Evolutionary conservation across 2,329 filamentous ascomycete genomes (phyloP).

Genomic region (Magnaporthales sp.): DNA sequence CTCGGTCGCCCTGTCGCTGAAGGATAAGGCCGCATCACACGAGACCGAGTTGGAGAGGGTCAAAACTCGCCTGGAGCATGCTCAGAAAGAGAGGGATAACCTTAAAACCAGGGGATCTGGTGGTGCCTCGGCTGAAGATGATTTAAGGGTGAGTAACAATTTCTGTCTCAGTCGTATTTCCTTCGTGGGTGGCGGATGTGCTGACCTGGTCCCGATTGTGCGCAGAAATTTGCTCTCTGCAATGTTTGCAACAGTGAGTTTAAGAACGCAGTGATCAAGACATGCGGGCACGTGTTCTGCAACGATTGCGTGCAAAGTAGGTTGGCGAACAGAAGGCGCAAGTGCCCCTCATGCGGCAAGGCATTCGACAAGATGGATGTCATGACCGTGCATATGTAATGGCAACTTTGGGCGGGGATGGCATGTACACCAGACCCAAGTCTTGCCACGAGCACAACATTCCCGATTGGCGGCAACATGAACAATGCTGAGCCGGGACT

Average conservation of each 20-base stretch:
- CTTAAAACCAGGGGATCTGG: constrained; percentile 84
- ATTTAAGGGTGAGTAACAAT: constrained; percentile 64
- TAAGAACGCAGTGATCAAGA: constrained; percentile 89
- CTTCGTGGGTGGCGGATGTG: not conserved
- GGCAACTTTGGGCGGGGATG: not conserved
- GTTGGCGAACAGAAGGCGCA: constrained; percentile 80
- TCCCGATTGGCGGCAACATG: too few relatives aligned
- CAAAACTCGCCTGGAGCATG: constrained; percentile 66
- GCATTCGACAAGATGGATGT: constrained; percentile 87
- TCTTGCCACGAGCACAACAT: too few relatives aligned
- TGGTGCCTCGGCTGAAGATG: constrained; percentile 60
- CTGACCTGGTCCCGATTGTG: constrained; percentile 1
- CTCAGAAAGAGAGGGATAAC: constrained; percentile 73
- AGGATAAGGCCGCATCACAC: constrained; percentile 50
- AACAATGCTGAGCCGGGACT: not conserved
- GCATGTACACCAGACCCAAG: not conserved
- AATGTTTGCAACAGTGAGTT: constrained; percentile 88
- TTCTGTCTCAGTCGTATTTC: not conserved
- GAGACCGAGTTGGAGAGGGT: constrained; percentile 75
- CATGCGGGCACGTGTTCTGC: constrained; percentile 93
- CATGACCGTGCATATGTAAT: constrained; percentile 56
- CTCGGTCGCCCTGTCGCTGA: constrained; percentile 38
- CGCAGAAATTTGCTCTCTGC: constrained; percentile 72
- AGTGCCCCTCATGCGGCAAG: constrained; percentile 90
- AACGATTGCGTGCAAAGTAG: constrained; percentile 83